These are phyloP conservation scores for Microdochium bolleyi DNA, from an alignment of 2,329 filamentous ascomycete genomes.

Conservation along the genomic window DNA sequence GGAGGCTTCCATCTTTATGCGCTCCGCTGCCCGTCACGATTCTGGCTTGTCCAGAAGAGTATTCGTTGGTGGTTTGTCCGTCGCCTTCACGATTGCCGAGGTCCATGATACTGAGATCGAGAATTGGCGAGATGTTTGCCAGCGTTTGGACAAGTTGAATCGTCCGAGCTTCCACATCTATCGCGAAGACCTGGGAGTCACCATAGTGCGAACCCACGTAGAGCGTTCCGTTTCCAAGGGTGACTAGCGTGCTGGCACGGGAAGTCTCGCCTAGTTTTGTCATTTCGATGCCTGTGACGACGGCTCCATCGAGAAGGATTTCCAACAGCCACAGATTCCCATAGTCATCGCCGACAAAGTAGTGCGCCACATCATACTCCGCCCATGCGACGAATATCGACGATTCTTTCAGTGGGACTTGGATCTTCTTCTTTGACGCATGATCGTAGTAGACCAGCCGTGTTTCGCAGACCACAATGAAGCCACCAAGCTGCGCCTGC, in stretches of 20 bases:
- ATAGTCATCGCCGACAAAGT: slow-evolving; percentile 88
- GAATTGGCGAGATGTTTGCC: slow-evolving; percentile 79
- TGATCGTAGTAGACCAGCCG: slow-evolving; percentile 81
- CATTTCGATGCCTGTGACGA: slow-evolving; percentile 67
- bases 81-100: slow-evolving; percentile 80
- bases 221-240: slow-evolving; percentile 63
- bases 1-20: slow-evolving; percentile 77
- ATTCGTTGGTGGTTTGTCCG: slow-evolving; percentile 70
- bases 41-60: slow-evolving; percentile 88
- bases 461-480: slow-evolving; percentile 72
- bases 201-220: slow-evolving; percentile 92
- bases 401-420: slow-evolving; percentile 59
- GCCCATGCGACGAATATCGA: slow-evolving; percentile 92
- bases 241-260: slow-evolving; percentile 69
- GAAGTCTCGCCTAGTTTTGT: slow-evolving; percentile 59
- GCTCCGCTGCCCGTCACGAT: slow-evolving; percentile 91
- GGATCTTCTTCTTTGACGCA: slow-evolving; percentile 58
- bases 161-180: slow-evolving; percentile 20
- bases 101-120: slow-evolving; percentile 95
- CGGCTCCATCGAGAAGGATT: slow-evolving; percentile 57
- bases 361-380: slow-evolving; percentile 71
- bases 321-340: slow-evolving; percentile 80
- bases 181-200: slow-evolving; percentile 70
- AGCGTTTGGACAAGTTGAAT: slow-evolving; percentile 67
- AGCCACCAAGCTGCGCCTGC: slow-evolving; percentile 56